Percentiles rank a stretch among this genome's conserved stretches.
Conservation (phyloP, 2,329 filamentous ascomycete genomes). For the Blastomyces silverae region DNA sequence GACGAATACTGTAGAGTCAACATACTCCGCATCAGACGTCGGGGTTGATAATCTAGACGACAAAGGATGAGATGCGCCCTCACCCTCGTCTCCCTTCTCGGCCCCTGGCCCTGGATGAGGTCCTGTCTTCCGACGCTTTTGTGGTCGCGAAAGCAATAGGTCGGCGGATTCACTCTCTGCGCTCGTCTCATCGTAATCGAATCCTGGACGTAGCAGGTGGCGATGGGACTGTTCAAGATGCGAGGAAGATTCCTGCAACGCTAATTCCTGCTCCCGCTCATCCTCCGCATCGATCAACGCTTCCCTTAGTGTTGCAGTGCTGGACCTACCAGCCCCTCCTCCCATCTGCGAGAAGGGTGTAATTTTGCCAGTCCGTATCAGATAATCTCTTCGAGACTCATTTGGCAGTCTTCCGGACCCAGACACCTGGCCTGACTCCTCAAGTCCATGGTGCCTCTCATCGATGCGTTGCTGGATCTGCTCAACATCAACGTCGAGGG, state of each 20-base stretch:
- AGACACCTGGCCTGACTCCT: conserved; percentile 40
- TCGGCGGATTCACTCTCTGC: conserved; percentile 28
- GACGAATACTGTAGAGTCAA: conserved; percentile 21
- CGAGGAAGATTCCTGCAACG: conserved; percentile 36
- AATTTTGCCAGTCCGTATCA: conserved; percentile 95
- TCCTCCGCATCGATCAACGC: conserved; percentile 77
- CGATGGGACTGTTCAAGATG: conserved; percentile 58
- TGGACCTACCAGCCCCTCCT: conserved; percentile 37
- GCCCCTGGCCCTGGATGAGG: not conserved
- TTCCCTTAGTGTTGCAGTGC: conserved; percentile 56
- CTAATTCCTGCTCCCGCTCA: conserved; percentile 49
- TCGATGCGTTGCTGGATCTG: conserved; percentile 78
- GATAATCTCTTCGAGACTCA: conserved; percentile 78
- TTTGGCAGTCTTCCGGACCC: conserved; percentile 57
- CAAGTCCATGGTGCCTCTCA: conserved; percentile 58
- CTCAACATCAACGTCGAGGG: conserved; percentile 63
- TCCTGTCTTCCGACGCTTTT: conserved; percentile 35
- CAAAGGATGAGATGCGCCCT: not conserved
- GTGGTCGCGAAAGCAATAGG: conserved; percentile 20
- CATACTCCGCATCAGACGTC: conserved; percentile 34
- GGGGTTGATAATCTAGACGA: conserved; percentile 25
- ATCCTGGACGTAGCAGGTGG: conserved; percentile 65
- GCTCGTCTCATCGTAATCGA: conserved; percentile 48
- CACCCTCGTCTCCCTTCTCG: not conserved
- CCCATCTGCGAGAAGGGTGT: conserved; percentile 85